Percentiles rank a stretch among this genome's conserved stretches.
Conservation (phyloP, 768 basidiomycete species). For the Boletus edulis region DNA sequence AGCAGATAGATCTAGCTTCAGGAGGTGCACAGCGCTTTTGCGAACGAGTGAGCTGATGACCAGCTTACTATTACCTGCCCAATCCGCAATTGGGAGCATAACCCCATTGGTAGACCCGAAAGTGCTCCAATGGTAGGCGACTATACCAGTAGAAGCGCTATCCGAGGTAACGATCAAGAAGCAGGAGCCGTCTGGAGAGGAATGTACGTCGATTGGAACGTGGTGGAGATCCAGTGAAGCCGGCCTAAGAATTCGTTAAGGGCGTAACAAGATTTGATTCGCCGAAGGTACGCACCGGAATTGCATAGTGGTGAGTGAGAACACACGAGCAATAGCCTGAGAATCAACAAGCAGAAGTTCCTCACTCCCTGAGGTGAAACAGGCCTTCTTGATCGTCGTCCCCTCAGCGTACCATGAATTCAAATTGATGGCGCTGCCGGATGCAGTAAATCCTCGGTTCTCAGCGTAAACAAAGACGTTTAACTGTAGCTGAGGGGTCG, state of each 20-base stretch:
- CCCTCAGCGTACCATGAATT: constrained; percentile 44
- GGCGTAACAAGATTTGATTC: neutral
- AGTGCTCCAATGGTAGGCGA: constrained; percentile 54
- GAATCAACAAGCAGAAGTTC: constrained; percentile 53
- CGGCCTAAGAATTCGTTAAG: constrained; percentile 33
- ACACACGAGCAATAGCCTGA: constrained; percentile 42
- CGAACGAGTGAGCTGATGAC: constrained; percentile 46
- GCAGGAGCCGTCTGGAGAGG: constrained; percentile 57
- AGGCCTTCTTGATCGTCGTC: constrained; percentile 34
- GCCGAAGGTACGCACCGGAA: constrained; percentile 42
- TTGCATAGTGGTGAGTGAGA: constrained; percentile 51
- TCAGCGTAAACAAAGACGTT: constrained; percentile 52
- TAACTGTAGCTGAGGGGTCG: constrained; percentile 31
- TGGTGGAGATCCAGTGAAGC: constrained; percentile 41
- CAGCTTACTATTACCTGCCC: constrained; percentile 23
- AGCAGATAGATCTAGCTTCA: constrained; percentile 37
- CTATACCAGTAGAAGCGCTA: constrained; percentile 20
- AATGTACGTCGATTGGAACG: constrained; percentile 34
- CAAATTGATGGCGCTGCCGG: constrained; percentile 43
- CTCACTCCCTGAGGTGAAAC: constrained; percentile 50
- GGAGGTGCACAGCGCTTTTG: constrained; percentile 41
- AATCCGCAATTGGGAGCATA: constrained; percentile 31
- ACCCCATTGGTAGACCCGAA: constrained; percentile 54
- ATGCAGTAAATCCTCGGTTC: constrained; percentile 39
- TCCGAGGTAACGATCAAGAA: constrained; percentile 35